Evolutionary conservation across 164 flowering plant genomes (phyloP), one percentile per base, ranked within the genome.

Genomic region (Magnolia officinalis): DNA sequence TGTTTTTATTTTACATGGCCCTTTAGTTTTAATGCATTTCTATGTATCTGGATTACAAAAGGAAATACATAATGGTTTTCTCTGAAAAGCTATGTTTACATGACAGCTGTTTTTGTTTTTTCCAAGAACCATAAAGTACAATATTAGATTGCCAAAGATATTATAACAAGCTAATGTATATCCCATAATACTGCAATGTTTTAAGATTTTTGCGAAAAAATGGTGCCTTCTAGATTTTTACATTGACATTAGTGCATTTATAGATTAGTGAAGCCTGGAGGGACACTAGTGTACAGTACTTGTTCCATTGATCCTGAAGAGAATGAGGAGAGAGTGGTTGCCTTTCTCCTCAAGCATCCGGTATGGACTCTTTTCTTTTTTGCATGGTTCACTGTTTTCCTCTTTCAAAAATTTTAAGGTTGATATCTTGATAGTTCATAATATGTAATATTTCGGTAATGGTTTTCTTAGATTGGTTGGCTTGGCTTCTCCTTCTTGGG

Each of bases 281-380:
- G 98, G 37, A 81, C 92, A 24, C 84, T 95, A 37, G 86, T 95
- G 67, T 95, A 95, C 78, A 95, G 98, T 80, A 93, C 98, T 50
- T 95, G 98, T 82, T 93, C 98, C 58, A 91, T 95, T 78, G 98
- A 95, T 84, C 96, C 94, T n/a, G 90, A 82, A 76, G 98, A 95
- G 77, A 95, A 95, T 76, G 94, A 92, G 74, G 94, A 90, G 78
- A 84, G 98, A 78, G 88, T 95, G 26, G 85, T 82, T 52, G 91
- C 95, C 67, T 95, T 95, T 87, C 93, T 93, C 79, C 80, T 70
- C 67, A 83, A 90, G 77, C 97, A 92, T 80, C 92, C 86, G 49
- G 98, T 93, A 83, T 79, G 88, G 51, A 51, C 67, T 73, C n/a
- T 72, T 37, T 5, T 3, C 29, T 26, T 37, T 37, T 55, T 55